Base-by-base conservation (phyloP, 345 rosid species). In the Populus tremula region DNA sequence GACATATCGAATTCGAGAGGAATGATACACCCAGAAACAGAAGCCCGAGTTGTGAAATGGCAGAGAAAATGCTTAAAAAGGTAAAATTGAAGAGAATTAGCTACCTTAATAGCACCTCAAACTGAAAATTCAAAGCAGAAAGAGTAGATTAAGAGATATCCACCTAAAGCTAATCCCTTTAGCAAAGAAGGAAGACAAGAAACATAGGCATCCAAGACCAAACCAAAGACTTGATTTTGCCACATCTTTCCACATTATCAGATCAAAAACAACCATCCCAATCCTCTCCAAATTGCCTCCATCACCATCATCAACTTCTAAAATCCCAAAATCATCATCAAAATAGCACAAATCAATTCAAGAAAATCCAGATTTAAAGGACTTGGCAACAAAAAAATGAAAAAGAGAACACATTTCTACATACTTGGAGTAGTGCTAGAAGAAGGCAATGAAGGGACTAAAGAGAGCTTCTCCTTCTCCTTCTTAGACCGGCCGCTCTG, bases 161-260 rank as follows among this genome's bases (percentile, higher is more conserved):
- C 67, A 93, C 98, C 94, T 91, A 81, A 92, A 92, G 87, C 68
- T 86, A 66, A 92, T 73, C 33, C 97, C 94, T 87, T 80, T 87
- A 25, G 99, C 84, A 78, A 95, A 90, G 87, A 92, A 91, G 86
- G 98, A 90, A 69, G 97, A 91, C 18, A 93, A 64, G 92, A 90
- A 89, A 77, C 88, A 87, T n/a, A 93, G 66, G 77, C 88, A 91
- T 35, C 99, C 97, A 13, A 95, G 75, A 36, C 98, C 99, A 72
- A 93, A 93, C 97, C 98, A 94, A 69, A 94, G 89, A 33, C 90
- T 93, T 45, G 98, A 91, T 76, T 89, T 94, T 8, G 97, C 92
- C 72, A 79, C 88, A 80, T 94, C 97, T 78, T 82, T 90, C 98
- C 98, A 94, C 94, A 90, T 86, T 17, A 91, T 68, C 85, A 95